Percentiles rank a stretch among this genome's conserved stretches.
Evolutionary conservation across 2,329 filamentous ascomycete genomes (phyloP).

Genomic region (Fusarium equiseti): DNA sequence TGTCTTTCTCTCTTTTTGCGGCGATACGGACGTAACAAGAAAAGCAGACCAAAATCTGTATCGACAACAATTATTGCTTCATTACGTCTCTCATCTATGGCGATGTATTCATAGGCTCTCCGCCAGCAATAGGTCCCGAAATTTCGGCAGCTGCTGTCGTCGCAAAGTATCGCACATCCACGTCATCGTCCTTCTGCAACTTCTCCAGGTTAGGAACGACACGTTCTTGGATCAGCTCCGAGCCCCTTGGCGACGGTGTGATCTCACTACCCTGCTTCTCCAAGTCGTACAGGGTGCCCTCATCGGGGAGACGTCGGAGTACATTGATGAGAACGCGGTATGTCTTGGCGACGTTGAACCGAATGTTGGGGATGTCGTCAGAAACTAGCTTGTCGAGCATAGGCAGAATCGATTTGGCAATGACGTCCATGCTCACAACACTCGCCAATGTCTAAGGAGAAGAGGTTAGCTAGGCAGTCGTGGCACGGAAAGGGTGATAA

Average conservation of each 20-base stretch:
- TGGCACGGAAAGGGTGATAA: constrained; percentile 52
- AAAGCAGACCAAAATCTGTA: constrained; percentile 39
- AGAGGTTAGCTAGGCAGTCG: constrained; percentile 41
- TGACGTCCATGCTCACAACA: constrained; percentile 92
- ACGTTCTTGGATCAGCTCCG: constrained; percentile 85
- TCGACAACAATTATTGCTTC: constrained; percentile 65
- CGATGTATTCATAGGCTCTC: constrained; percentile 74
- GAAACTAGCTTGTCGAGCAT: constrained; percentile 95
- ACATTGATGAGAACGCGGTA: constrained; percentile 91
- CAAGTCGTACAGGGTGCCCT: constrained; percentile 85
- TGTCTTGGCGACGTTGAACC: constrained; percentile 99
- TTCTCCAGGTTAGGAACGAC: constrained; percentile 93
- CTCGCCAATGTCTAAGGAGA: constrained; percentile 83
- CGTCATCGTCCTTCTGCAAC: constrained; percentile 96
- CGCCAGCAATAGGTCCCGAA: constrained; percentile 59
- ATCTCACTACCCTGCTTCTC: constrained; percentile 79
- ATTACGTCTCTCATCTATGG: constrained; percentile 68
- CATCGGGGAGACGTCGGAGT: constrained; percentile 89
- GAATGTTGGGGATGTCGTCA: constrained; percentile 98
- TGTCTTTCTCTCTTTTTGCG: constrained; percentile 29
- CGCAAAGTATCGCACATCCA: constrained; percentile 98
- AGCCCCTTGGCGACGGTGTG: constrained; percentile 76
- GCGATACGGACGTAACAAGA: constrained; percentile 37
- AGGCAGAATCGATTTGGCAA: constrained; percentile 91
- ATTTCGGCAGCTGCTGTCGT: constrained; percentile 82